Evolutionary conservation across 441 rosid species (phyloP), one percentile per base, ranked within the genome.

Genomic region (Pelargonium cotyledonis): DNA sequence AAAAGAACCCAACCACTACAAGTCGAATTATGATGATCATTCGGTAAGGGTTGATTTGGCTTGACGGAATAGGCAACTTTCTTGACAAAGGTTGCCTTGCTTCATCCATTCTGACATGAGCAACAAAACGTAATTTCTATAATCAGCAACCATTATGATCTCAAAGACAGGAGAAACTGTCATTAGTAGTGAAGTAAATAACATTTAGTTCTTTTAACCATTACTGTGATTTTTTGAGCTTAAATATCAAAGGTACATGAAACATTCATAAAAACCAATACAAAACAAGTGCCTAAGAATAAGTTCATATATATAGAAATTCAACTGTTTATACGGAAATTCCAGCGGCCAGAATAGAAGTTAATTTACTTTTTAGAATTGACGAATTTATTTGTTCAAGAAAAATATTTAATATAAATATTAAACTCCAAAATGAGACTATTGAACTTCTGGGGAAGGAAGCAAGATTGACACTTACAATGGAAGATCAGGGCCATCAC

Each of bases 81-180:
- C 87, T 72, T 16, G 87, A 83, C 72, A 85, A 49, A 16, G 87
- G 89, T 65, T 83, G 89, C 63, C 85, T 85, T 16, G 77, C 87
- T 71, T 81, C 89, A 40, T 85, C 87, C 80, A 73, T 85, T 71
- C 87, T 85, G 79, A 68, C 72, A 73, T 41, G 65, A 57, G 49
- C 38, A 72, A 68, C 35, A 66, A 68, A 70, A 15, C n/a, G 60
- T 41, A 67, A 63, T 57, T 47, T 60, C 58, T 38, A 72, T 11
- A 8, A 51, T 61, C 62, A 67, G 68, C 44, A 18, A 63, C 23
- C 61, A 51, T n/a, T 4, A 47, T 69, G 53, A 29, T 14, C n/a
- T 95, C 99, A 70, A 87, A 87, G 80, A 91, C 97, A 71, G 83
- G 38, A 5, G 38, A 35, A 35, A 35, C 38, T 35, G 38, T 35